Evolutionary conservation across 352 stramenopile genomes (phyloP), one percentile per base, ranked within the genome.

Genomic region (Phytophthora aleatoria): DNA sequence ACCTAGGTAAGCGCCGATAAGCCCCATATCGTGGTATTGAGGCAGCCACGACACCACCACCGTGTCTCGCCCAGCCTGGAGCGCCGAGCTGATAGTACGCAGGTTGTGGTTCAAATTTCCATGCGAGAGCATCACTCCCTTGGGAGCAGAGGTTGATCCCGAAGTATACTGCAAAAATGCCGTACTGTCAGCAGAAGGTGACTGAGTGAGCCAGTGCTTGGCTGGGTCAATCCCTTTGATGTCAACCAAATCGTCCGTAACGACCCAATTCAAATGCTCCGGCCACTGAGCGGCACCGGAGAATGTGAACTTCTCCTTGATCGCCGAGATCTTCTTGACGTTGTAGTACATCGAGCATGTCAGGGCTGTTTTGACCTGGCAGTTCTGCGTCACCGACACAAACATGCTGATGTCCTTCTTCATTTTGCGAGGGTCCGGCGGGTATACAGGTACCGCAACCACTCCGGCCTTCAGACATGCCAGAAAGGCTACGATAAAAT

Each of bases 1-100:
- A n/a, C 85, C 85, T 10, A 95, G 66, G 64, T 91, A 93, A 31
- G 91, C 96, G 50, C 97, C 98, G 63, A 99, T 99, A 20, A 99
- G 89, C 6, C 98, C 98, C 98, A 99, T 99, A 77, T 99, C 98
- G 74, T 99, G 98, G 76, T 99, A 99, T 80, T 99, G 97, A 6
- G 98, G 98, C 10, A 99, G 80, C 98, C 98, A 99, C 20, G 91
- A 98, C 4, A 98, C 97, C 13, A 99, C 95, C 4, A 98, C 82
- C 0, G 97, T 99, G 43, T 97, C 85, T 26, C 85, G 69, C 26
- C 69, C 82, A 8, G 96, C 96, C 49, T 92, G 78, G 26, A 99
- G 69, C 42, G 96, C 96, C 15, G 76, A 89, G n/a, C 94, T 96
- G 62, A 99, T 99, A 13, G 94, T 95, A 30, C 79, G 81, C 15